phyloP scores from a whole-genome alignment of 192 early-diverging fungal species.

The Linnemannia hyalina region DNA sequence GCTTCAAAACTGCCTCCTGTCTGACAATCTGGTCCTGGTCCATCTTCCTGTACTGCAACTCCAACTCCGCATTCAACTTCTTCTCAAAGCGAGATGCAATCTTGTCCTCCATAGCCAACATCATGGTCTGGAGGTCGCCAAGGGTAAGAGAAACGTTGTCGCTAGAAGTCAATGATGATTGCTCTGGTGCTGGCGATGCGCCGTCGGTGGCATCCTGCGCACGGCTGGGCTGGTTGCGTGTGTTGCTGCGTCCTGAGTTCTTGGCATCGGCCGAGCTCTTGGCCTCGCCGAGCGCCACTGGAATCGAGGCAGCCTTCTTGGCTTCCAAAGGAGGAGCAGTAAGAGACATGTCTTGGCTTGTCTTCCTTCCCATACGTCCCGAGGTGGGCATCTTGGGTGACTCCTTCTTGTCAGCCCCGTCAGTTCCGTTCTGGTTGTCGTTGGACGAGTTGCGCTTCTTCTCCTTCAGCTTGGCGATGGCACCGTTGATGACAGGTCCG shows the following conservation, averaged over 20 bases:
- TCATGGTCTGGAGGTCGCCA: conserved; percentile 37
- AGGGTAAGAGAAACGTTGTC: conserved; percentile 29
- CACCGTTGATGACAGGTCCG: conserved; percentile 57
- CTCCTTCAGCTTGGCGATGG: conserved; percentile 61
- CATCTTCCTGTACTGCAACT: conserved; percentile 41
- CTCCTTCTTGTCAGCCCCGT: conserved; percentile 47
- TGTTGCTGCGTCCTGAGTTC: not conserved
- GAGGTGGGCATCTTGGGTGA: conserved; percentile 15
- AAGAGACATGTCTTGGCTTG: conserved; percentile 25
- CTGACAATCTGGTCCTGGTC: conserved; percentile 58
- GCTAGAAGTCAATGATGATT: not conserved
- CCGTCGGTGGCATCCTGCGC: conserved; percentile 18
- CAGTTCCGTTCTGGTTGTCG: conserved; percentile 20
- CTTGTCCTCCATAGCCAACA: conserved; percentile 42
- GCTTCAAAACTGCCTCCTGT: conserved; percentile 60
- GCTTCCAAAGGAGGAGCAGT: not conserved
- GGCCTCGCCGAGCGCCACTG: not conserved
- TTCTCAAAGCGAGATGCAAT: conserved; percentile 46
- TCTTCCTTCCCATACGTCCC: conserved; percentile 38
- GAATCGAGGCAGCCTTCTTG: not conserved
- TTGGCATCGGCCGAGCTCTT: not conserved
- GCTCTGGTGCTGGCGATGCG: not conserved
- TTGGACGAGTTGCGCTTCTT: conserved; percentile 44
- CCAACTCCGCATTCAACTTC: conserved; percentile 40
- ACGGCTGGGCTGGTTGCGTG: conserved; percentile 6